A percentile compares a stretch with the other conserved stretches of the same genome.
These are phyloP conservation scores for Austroboletus olivaceoglutinosus DNA, from an alignment of 1,284 basidiomycete species.

Conservation along the genomic window DNA sequence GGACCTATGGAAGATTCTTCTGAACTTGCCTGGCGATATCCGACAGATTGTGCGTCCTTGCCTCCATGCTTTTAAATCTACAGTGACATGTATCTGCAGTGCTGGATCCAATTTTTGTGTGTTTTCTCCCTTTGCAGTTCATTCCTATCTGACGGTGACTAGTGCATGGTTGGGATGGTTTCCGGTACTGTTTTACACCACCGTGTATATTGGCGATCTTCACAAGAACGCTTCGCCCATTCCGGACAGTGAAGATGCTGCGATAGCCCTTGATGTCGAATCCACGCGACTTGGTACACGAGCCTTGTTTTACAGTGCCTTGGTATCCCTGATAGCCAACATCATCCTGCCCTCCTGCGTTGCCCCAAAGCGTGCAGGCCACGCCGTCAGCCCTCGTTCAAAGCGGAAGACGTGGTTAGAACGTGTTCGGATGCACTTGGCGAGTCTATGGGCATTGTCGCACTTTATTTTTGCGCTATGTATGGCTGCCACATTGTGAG, in stretches of 20 bases:
- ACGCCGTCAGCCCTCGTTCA: conserved; percentile 18
- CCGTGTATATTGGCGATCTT: conserved; percentile 84
- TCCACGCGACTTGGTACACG: conserved; percentile 82
- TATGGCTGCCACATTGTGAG: conserved; percentile 76
- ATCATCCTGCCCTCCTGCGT: conserved; percentile 75
- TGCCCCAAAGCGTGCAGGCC: conserved; percentile 24
- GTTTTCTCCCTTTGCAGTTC: conserved; percentile 27
- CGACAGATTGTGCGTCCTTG: conserved; percentile 66
- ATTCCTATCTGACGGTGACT: conserved; percentile 8
- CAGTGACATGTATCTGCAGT: conserved; percentile 41
- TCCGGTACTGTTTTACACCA: conserved; percentile 85
- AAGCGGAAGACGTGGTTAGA: conserved; percentile 26
- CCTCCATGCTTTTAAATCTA: conserved; percentile 9
- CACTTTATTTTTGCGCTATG: conserved; percentile 66
- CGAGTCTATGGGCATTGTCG: conserved; percentile 73
- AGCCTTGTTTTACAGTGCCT: conserved; percentile 76
- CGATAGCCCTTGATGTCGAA: conserved; percentile 54
- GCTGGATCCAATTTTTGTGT: conserved; percentile 85
- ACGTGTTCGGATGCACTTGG: conserved; percentile 54
- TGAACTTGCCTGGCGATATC: conserved; percentile 71
- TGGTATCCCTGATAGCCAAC: conserved; percentile 70
- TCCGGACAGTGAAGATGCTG: conserved; percentile 34
- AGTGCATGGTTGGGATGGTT: conserved; percentile 88
- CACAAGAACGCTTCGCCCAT: conserved; percentile 56
- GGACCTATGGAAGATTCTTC: conserved; percentile 68